A percentile compares a stretch with the other conserved stretches of the same genome.
These are phyloP conservation scores for Solanum hybrid DNA, from an alignment of 305 asterid species.

Conservation along the genomic window DNA sequence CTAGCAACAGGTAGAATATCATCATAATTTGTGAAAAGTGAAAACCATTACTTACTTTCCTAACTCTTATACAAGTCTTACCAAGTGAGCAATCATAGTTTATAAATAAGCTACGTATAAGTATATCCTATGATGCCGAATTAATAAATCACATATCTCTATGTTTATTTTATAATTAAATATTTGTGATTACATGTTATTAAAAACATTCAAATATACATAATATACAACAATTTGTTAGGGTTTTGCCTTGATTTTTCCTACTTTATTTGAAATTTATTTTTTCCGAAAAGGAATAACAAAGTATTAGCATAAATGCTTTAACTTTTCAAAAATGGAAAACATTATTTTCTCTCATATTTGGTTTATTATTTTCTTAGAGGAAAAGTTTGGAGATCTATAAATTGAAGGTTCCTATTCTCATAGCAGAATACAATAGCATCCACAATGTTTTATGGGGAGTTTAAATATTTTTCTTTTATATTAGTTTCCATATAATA, in stretches of 20 bases:
- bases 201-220: too few species aligned
- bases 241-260: not conserved
- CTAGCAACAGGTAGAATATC: not conserved
- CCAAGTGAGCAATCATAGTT: not conserved
- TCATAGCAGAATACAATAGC: not conserved
- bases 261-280: too few species aligned
- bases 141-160: not conserved
- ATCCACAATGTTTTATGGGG: not conserved
- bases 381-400: not conserved
- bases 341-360: not conserved
- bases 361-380: too few species aligned
- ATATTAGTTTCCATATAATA: too few species aligned
- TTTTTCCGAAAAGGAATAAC: too few species aligned
- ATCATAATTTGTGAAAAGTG: not conserved
- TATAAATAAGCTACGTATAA: not conserved
- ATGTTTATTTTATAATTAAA: not conserved
- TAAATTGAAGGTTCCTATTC: not conserved
- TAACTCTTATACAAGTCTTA: not conserved
- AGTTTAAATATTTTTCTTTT: not conserved
- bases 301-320: not conserved
- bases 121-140: not conserved
- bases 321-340: not conserved
- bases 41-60: not conserved
- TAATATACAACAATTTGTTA: too few species aligned
- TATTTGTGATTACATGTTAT: not conserved